Base-by-base conservation (phyloP, 106 monocot species). In the Apostasia shenzhenica region DNA sequence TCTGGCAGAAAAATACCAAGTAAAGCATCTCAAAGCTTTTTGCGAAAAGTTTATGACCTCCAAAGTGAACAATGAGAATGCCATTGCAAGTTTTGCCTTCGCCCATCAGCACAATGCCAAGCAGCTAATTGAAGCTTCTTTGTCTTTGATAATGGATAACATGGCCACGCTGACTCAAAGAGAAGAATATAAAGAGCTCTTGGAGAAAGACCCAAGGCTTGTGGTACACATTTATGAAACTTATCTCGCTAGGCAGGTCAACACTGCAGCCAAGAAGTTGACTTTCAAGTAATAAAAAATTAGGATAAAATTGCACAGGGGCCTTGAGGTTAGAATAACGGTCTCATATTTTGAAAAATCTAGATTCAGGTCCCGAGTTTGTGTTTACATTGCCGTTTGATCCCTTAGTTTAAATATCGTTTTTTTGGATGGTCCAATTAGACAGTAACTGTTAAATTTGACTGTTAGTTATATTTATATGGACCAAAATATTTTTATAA, bases 11-110 rank as follows among this genome's bases (percentile, higher is more conserved):
- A 92, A 92, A 68, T 97, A 97, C 66, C 92, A 97, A 48, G 97
- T 97, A 54, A 97, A 92, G 64, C 86, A 92, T 67, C 86, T 97
- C 1, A 97, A 97, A 67, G 45, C 66, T 12, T 86, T 74, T 62
- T 97, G 92, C 4, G 97, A 97, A 79, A 89, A 84, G 72, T 95
- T 86, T 82, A 74, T 95, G 80, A 89, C 86, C 26, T 89, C 95
- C 41, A 95, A 86, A 75, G 81, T 92, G 49, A 95, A 92, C 56
- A 82, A 69, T 13, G 92, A 97, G 8, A 97, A 86, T 59, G 97
- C 92, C 1, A 70, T 97, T 10, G 51, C 63, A 1, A 86, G 64
- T 51, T 97, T 77, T 62, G 87, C 79, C 44, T 97, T 97, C 59
- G 88, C 92, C 0, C 92, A 92, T 54, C 70, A 76, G 42, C 86